phyloP scores from a whole-genome alignment of 1,284 basidiomycete genomes.

The Naganishia sp. region DNA sequence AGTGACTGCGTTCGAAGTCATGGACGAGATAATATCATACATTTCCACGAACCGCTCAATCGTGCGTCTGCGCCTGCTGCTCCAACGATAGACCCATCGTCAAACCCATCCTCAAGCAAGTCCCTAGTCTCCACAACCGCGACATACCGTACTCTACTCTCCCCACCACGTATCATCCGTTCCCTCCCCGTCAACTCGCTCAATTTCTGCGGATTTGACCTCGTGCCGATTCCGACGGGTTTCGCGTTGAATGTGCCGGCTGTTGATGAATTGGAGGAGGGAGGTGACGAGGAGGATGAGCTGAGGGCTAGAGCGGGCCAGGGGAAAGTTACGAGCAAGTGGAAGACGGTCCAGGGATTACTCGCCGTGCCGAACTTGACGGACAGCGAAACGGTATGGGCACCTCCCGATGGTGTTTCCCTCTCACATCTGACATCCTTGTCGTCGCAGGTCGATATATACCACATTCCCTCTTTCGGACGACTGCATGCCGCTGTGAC shows the following conservation, averaged over 20 bases:
- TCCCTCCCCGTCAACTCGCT: conserved; percentile 82
- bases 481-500: conserved; percentile 73
- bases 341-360: conserved; percentile 55
- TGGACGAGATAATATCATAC: conserved; percentile 69
- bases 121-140: conserved; percentile 44
- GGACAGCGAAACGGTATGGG: conserved; percentile 74
- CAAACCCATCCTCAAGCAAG: conserved; percentile 33
- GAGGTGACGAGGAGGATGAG: not conserved
- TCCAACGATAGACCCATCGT: conserved; percentile 68
- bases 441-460: conserved; percentile 69
- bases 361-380: conserved; percentile 81
- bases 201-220: conserved; percentile 81
- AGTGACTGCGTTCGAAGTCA: conserved; percentile 59
- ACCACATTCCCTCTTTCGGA: conserved; percentile 65
- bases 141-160: conserved; percentile 54
- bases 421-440: conserved; percentile 9
- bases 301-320: conserved; percentile 31
- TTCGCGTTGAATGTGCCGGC: conserved; percentile 33
- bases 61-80: not conserved
- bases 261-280: not conserved
- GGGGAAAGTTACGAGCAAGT: conserved; percentile 16
- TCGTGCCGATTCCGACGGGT: conserved; percentile 48
- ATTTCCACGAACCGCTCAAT: conserved; percentile 44
- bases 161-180: conserved; percentile 61
- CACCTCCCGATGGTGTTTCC: not conserved